phyloP scores from a whole-genome alignment of 108 stramenopile species.

The Nitzschia palea region DNA sequence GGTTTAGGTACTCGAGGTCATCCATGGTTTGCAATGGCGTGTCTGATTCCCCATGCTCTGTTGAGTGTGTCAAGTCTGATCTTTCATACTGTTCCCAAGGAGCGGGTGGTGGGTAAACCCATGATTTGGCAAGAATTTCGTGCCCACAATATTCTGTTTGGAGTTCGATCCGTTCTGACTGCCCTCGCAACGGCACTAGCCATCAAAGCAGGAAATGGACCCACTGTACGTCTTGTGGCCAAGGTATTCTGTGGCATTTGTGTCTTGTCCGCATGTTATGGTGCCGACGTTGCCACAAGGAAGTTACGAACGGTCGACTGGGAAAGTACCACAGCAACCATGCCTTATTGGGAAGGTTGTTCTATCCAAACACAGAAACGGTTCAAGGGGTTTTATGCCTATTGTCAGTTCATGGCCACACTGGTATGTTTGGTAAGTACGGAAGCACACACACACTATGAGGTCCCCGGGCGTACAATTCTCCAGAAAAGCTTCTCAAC shows the following conservation, averaged over 20 bases:
- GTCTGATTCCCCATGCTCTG: constrained; percentile 56
- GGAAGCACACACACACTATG: no score
- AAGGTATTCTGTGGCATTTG: constrained; percentile 24
- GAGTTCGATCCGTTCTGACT: constrained; percentile 37
- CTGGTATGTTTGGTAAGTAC: constrained; percentile 37
- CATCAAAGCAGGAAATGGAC: constrained; percentile 8
- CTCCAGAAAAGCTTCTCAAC: no score
- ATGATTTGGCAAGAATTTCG: constrained; percentile 79
- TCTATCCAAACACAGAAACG: constrained; percentile 46
- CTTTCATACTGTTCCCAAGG: constrained; percentile 61
- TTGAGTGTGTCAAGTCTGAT: constrained; percentile 54
- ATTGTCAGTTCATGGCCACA: constrained; percentile 66
- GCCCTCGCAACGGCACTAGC: constrained; percentile 33
- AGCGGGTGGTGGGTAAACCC: constrained; percentile 58
- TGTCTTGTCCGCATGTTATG: constrained; percentile 28
- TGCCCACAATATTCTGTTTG: constrained; percentile 59
- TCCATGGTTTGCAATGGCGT: constrained; percentile 18
- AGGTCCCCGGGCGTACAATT: no score
- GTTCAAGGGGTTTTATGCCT: constrained; percentile 73
- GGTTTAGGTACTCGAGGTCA: constrained; percentile 43
- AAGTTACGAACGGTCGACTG: constrained; percentile 31
- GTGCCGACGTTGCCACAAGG: constrained; percentile 51
- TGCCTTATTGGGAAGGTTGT: constrained; percentile 71
- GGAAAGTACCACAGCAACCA: constrained; percentile 64
- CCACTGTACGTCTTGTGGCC: constrained; percentile 26